A percentile compares a stretch with the other conserved stretches of the same genome.
phyloP scores from a whole-genome alignment of 176 grass and related monocot genomes.

The Zoysia pacifica region DNA sequence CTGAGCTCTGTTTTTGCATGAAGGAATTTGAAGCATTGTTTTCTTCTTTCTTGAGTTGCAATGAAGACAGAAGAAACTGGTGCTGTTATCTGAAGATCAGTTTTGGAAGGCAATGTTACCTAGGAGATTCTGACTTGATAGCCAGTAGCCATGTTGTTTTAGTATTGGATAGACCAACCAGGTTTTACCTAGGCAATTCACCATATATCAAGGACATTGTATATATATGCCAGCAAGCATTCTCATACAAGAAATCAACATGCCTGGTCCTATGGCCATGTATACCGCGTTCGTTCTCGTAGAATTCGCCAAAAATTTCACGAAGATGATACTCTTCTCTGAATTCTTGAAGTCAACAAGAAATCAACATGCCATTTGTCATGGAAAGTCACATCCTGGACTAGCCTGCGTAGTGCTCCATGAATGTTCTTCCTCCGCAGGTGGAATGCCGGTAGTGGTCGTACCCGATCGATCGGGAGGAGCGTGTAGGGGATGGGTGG shows the following conservation, averaged over 20 bases:
- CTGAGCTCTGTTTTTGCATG: not conserved
- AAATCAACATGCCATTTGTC: not conserved
- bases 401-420: too few relatives aligned
- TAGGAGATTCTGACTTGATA: not conserved
- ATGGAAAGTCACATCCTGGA: too few relatives aligned
- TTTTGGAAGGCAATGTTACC: not conserved
- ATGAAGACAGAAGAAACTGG: not conserved
- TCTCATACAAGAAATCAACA: not conserved
- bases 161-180: not conserved
- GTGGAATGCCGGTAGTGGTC: too few relatives aligned
- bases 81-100: not conserved
- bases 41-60: not conserved
- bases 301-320: not conserved
- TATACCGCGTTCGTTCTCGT: too few relatives aligned
- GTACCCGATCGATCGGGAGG: too few relatives aligned
- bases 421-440: too few relatives aligned
- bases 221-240: not conserved
- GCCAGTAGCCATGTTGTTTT: constrained; percentile 27
- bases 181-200: not conserved
- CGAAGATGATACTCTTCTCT: not conserved
- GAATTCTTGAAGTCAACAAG: not conserved
- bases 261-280: not conserved
- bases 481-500: too few relatives aligned
- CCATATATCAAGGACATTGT: constrained; percentile 16
- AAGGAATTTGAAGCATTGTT: not conserved